Base-by-base conservation (phyloP, 257 asterid genomes). In the Solanum sejunctum region DNA sequence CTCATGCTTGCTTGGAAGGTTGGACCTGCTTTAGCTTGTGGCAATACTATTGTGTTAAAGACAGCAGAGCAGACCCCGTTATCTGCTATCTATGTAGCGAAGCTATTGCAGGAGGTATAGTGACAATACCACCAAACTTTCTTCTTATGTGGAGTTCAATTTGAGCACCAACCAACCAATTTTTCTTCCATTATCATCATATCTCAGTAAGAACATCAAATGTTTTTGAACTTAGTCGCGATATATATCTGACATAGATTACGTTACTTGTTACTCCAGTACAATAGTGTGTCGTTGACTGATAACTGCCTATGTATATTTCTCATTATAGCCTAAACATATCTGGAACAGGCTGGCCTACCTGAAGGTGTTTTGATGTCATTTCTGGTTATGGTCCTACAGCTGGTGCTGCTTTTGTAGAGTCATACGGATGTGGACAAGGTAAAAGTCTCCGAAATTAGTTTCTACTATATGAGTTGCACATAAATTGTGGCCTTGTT, bases 1-100 rank as follows among this genome's bases (percentile, higher is more conserved):
- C 66, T 58, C 28, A 58, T 58, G 66, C n/a, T 58, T 58, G 28
- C 66, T 58, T 95, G 98, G 99, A 97, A 97, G 89, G 93, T 94
- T 69, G 98, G 94, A 47, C 99, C 99, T 6, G 99, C 98, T 13
- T 86, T 97, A 84, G 99, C 99, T 21, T 87, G 93, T 75, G 99
- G 99, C 57, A 95, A 94, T 89, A 91, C 94, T 9, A 21, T 95
- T 67, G 95, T 97, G 88, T 90, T 97, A 43, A 97, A 97, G 87
- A 93, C 99, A 20, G 99, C 99, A 58, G 98, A 97, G 89, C 98
- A 95, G 90, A 97, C 99, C 39, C 99, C 99, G 12, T 63, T 95
- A 79, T 95, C 99, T 39, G 98, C 99, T 4, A 88, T 97, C 36
- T 92, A 93, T 77, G 98, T 95, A 5, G 72, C 98, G 56, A 92